phyloP scores from a whole-genome alignment of 2,329 filamentous ascomycete genomes.

The Colletotrichum sp. region DNA sequence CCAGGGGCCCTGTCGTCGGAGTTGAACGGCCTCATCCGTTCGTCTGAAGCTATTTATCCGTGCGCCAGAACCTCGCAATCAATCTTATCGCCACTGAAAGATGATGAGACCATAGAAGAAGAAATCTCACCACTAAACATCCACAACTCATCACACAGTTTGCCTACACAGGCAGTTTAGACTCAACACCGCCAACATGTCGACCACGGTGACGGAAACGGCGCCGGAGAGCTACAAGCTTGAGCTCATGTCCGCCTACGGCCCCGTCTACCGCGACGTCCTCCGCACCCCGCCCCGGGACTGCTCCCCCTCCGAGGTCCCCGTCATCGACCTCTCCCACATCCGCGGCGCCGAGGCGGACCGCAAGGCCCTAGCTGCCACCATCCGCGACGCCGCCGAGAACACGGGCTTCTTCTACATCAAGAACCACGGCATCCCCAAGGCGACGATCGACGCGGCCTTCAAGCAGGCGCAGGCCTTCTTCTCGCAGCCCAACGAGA shows the following conservation, averaged over 20 bases:
- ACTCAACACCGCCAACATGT: neutral
- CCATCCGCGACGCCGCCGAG: constrained; percentile 43
- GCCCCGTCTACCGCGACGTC: constrained; percentile 48
- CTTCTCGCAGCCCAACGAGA: constrained; percentile 32
- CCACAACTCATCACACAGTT: neutral
- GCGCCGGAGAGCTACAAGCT: constrained; percentile 38
- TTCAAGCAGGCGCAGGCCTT: constrained; percentile 27
- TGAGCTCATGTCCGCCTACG: constrained; percentile 48
- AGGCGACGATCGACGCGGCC: constrained; percentile 31
- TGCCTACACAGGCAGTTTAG: neutral
- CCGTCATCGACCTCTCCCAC: constrained; percentile 46
- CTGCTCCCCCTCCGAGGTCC: constrained; percentile 47
- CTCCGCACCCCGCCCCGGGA: constrained; percentile 43
- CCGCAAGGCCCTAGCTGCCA: constrained; percentile 39
- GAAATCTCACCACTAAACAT: neutral
- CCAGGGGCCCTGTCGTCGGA: neutral
- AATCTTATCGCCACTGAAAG: neutral
- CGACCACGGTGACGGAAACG: constrained; percentile 9
- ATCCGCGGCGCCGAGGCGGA: constrained; percentile 38
- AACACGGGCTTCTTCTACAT: constrained; percentile 54
- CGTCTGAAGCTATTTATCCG: neutral
- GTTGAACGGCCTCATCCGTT: neutral
- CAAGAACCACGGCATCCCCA: constrained; percentile 45
- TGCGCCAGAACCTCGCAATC: neutral
- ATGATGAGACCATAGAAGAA: neutral